phyloP scores from a whole-genome alignment of 2,329 filamentous ascomycete species.

The Periconia macrospinosa region DNA sequence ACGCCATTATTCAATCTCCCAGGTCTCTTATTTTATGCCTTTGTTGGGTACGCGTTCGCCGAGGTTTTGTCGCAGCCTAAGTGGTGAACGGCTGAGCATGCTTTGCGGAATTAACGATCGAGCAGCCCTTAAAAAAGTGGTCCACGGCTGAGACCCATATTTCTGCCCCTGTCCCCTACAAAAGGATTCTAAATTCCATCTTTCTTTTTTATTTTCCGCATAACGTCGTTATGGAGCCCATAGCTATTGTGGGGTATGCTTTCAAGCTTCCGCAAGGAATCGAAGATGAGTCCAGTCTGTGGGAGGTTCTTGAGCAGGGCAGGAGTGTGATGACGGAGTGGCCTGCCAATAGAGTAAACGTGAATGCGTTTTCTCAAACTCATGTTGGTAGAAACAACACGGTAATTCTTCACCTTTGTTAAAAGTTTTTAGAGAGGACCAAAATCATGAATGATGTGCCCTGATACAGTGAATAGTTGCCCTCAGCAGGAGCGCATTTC shows the following conservation, averaged over 20 bases:
- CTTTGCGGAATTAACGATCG: too few relatives aligned
- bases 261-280: conserved; percentile 15
- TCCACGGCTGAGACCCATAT: too few relatives aligned
- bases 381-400: too few relatives aligned
- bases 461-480: conserved; percentile 1
- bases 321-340: conserved; percentile 4
- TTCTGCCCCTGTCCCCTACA: too few relatives aligned
- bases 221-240: conserved; percentile 9
- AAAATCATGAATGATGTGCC: background rate
- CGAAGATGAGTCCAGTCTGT: conserved; percentile 7
- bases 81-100: too few relatives aligned
- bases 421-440: background rate
- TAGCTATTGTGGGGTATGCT: conserved; percentile 40
- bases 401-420: too few relatives aligned
- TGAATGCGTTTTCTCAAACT: conserved; percentile 3
- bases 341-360: conserved; percentile 3
- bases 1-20: too few relatives aligned
- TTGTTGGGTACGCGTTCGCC: too few relatives aligned
- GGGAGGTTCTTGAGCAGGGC: conserved; percentile 10
- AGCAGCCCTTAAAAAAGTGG: too few relatives aligned
- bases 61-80: too few relatives aligned
- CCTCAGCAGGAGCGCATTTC: conserved; percentile 5
- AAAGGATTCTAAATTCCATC: too few relatives aligned
- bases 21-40: too few relatives aligned
- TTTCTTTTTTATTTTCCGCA: background rate